phyloP scores from a whole-genome alignment of 345 rosid species.

The Bretschneidera sinensis region DNA sequence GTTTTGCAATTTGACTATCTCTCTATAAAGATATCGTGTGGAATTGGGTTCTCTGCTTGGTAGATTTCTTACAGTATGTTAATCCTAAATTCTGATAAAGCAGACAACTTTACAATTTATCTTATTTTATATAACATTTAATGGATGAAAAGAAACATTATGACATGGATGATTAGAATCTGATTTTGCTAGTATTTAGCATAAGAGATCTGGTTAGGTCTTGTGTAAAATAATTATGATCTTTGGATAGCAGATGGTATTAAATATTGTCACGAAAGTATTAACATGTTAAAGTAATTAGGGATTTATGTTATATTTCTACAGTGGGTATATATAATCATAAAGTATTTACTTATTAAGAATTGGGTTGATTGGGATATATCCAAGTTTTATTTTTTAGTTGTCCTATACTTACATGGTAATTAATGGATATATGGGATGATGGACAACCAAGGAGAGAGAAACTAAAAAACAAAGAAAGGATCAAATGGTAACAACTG shows the following conservation, averaged over 20 bases:
- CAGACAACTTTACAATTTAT: not conserved
- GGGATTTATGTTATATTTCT: not conserved
- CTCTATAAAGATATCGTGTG: too few species aligned
- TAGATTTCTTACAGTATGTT: not conserved
- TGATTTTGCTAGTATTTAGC: too few species aligned
- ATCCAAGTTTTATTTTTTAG: not conserved
- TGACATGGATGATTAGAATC: too few species aligned
- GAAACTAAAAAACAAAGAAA: too few species aligned
- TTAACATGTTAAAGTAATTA: not conserved
- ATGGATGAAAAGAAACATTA: not conserved
- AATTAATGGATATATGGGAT: not conserved
- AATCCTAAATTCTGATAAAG: constrained; percentile 1
- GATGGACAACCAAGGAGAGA: not conserved
- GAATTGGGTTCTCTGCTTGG: not conserved
- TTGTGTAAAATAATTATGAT: too few species aligned
- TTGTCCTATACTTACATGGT: not conserved
- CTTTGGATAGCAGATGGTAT: not conserved
- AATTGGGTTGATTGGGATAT: not conserved
- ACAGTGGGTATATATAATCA: not conserved
- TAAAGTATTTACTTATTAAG: not conserved
- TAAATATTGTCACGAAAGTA: too few species aligned
- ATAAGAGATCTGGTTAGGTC: too few species aligned
- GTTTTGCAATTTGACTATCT: too few species aligned
- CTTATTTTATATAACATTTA: not conserved
- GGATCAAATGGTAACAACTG: not conserved